Evolutionary conservation across 345 rosid genomes (phyloP), one percentile per base, ranked within the genome.

Genomic region (Moricandia arvensis): DNA sequence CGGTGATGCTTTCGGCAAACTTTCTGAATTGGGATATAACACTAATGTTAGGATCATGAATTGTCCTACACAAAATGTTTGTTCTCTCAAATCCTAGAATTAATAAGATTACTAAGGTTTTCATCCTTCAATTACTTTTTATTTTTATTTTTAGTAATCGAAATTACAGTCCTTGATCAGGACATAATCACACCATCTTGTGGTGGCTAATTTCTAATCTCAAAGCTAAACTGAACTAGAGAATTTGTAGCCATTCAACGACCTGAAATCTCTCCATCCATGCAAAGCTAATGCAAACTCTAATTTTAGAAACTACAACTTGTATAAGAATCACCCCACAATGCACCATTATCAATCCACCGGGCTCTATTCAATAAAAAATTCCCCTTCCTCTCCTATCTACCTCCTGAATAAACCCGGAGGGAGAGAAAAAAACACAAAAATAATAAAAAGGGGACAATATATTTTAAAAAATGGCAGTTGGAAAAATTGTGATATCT

Each of bases 381-480:
- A n/a, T n/a, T 10, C 71, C 62, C 58, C 73, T 30, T 73, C 74
- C 77, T 66, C 76, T 71, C 68, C 43, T 71, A 72, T 30, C 73
- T n/a, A 55, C 81, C 69, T 78, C 68, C 73, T 4, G 3, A 66
- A 78, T 66, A 78, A 78, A 72, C 67, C 69, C 81, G 77, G 81
- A 73, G 53, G 53, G 78, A 73, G 81, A 73, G 78, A 61, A 37
- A 66, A 16, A 59, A 59, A 30, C 24, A 11, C 21, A 5, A 66
- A 34, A 2, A 53, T 47, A 47, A 47, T n/a, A 47, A 45, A 47
- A 47, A 47, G 53, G 53, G 53, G 53, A 47, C 53, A 47, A 47
- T 43, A 43, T 43, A 43, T n/a, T n/a, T 43, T 10, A 38, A 33
- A 69, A 61, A 62, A 78, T 73, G 69, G 83, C 84, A 59, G 54